Percentiles rank a stretch among this genome's conserved stretches.
Conservation (phyloP, 768 basidiomycete species). For the Asterophora parasitica region DNA sequence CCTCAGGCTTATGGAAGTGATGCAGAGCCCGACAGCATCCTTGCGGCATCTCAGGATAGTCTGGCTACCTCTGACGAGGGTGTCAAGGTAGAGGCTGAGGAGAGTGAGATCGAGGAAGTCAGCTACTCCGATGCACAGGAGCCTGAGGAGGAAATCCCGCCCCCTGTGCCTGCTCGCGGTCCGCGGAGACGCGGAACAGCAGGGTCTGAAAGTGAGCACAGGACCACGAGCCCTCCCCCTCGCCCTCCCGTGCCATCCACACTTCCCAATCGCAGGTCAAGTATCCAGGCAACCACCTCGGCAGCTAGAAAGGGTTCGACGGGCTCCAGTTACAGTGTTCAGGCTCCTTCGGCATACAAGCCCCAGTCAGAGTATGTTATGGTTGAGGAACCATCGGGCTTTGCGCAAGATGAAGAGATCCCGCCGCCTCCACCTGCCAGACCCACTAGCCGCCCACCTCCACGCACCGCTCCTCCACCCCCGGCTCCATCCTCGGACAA, state of each 20-base stretch:
- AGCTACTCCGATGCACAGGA: slow-evolving; percentile 45
- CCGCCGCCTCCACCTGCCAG: slow-evolving; percentile 43
- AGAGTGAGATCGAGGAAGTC: slow-evolving; percentile 70
- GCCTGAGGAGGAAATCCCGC: slow-evolving; percentile 38
- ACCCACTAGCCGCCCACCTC: slow-evolving; percentile 36
- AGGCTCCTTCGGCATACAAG: slow-evolving; percentile 22
- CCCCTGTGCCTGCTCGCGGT: slow-evolving; percentile 50
- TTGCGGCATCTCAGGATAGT: slow-evolving; percentile 25
- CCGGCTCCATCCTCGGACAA: slow-evolving; percentile 27
- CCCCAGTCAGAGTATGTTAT: slow-evolving; percentile 54
- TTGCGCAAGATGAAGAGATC: slow-evolving; percentile 31
- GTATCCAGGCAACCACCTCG: slow-evolving; percentile 29
- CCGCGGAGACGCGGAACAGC: slow-evolving; percentile 17
- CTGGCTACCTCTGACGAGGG: slow-evolving; percentile 50
- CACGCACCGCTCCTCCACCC: slow-evolving; percentile 28
- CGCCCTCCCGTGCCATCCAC: slow-evolving; percentile 46
- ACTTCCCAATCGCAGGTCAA: slow-evolving; percentile 36
- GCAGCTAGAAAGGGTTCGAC: slow-evolving; percentile 33
- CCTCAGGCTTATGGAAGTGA: slow-evolving; percentile 28
- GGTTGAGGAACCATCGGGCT: slow-evolving; percentile 48
- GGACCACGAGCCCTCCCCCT: slow-evolving; percentile 32
- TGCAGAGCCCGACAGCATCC: slow-evolving; percentile 40
- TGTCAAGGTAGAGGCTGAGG: slow-evolving; percentile 62
- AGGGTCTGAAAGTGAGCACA: slow-evolving; percentile 15
- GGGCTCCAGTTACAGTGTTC: slow-evolving; percentile 21